These are phyloP conservation scores for Clavulina sp. DNA, from an alignment of 768 basidiomycete genomes.

Conservation along the genomic window DNA sequence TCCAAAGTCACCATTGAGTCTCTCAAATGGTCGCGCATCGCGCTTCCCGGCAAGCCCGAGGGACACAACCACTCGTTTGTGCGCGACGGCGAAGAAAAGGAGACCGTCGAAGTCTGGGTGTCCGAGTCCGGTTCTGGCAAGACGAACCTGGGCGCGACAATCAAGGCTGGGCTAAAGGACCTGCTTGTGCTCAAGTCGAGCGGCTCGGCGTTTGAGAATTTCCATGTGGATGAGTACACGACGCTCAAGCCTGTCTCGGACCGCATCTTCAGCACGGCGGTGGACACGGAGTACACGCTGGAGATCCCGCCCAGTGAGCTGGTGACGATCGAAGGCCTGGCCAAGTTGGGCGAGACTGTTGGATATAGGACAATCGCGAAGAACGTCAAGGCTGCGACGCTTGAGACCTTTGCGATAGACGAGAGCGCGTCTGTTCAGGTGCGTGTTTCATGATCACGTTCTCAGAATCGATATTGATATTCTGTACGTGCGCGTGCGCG, in stretches of 20 bases:
- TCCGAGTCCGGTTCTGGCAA: slow-evolving; percentile 49
- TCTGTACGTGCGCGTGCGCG: neutral
- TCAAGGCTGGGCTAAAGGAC: slow-evolving; percentile 58
- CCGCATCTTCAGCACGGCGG: slow-evolving; percentile 75
- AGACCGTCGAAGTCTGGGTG: slow-evolving; percentile 40
- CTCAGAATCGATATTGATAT: neutral
- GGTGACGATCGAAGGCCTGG: slow-evolving; percentile 17
- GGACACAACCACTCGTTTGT: slow-evolving; percentile 68
- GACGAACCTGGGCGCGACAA: slow-evolving; percentile 39
- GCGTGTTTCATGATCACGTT: slow-evolving; percentile 10
- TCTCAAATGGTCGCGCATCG: slow-evolving; percentile 70
- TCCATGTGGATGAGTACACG: slow-evolving; percentile 76
- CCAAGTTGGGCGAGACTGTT: slow-evolving; percentile 36
- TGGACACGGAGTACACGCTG: slow-evolving; percentile 63
- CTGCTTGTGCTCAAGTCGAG: slow-evolving; percentile 80
- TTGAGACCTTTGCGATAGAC: slow-evolving; percentile 71
- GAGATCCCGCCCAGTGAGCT: slow-evolving; percentile 14
- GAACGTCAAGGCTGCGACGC: slow-evolving; percentile 41
- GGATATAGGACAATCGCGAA: slow-evolving; percentile 35
- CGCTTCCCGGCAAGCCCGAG: slow-evolving; percentile 24
- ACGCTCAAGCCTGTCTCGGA: slow-evolving; percentile 67
- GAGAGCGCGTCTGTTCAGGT: slow-evolving; percentile 90
- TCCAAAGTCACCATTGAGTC: slow-evolving; percentile 16
- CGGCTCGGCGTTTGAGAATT: slow-evolving; percentile 69
- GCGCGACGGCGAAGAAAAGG: slow-evolving; percentile 84